These are phyloP conservation scores for Moesziomyces sp. DNA, from an alignment of 1,284 basidiomycete species.

Conservation along the genomic window DNA sequence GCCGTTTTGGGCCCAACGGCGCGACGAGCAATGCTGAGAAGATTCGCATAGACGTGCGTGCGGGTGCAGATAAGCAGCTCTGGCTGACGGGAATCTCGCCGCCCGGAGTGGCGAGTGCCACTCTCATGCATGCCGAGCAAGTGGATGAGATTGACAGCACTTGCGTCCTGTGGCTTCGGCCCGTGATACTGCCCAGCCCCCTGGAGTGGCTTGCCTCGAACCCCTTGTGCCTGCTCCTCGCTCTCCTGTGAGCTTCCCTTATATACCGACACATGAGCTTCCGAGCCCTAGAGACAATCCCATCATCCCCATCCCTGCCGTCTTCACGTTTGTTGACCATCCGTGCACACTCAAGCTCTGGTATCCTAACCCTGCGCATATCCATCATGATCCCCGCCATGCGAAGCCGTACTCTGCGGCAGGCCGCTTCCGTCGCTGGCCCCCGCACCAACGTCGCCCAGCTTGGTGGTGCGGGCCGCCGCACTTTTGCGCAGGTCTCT, in stretches of 20 bases:
- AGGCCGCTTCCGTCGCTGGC: constrained; percentile 6
- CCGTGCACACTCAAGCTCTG: no score
- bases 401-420: constrained; percentile 27
- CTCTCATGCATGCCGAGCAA: background rate
- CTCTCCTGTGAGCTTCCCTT: background rate
- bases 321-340: background rate
- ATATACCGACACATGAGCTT: background rate
- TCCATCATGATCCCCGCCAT: constrained; percentile 26
- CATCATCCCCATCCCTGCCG: background rate
- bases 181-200: background rate
- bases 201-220: background rate
- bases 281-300: background rate
- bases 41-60: background rate
- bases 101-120: background rate
- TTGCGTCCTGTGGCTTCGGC: background rate
- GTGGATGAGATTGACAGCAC: background rate
- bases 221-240: background rate
- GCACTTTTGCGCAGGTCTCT: constrained; percentile 41
- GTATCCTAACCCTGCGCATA: background rate
- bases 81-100: background rate
- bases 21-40: background rate
- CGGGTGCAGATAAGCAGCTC: background rate
- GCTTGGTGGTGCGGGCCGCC: constrained; percentile 2
- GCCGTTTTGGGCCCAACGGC: no score
- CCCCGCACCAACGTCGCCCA: background rate